Evolutionary conservation across 2,329 filamentous ascomycete genomes (phyloP), one percentile per base, ranked within the genome.

Genomic region (Dactylellina drechsleri): DNA sequence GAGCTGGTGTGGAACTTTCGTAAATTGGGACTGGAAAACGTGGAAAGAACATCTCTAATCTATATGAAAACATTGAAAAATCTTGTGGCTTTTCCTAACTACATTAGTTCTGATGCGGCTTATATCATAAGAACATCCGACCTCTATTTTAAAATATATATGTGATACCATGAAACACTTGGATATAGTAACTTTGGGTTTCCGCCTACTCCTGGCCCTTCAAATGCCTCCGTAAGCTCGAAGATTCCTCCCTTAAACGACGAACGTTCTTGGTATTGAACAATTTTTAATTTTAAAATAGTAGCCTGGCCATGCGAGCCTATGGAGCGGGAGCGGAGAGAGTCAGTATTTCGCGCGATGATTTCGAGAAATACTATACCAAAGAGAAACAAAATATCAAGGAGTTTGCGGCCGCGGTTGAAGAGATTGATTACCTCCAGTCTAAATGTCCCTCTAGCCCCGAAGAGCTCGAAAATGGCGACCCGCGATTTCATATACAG

Each of bases 341-440:
- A 4, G 23, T 40, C 28, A 62, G 47, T 6, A 66, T 73, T 28
- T 10, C 23, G 2, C 56, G 54, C 4, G 10, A 4, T 1, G 41
- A 65, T 0, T 73, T 47, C 2, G 56, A 66, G 5, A 40, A 47
- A 13, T 73, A 26, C 15, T 57, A 60, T 36, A 12, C 16, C 1
- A 26, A 10, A 8, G 61, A 73, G 49, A 16, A 36, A 8, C 7
- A 3, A 6, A 49, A 52, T 13, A 40, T 73, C 10, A 13, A 13
- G 3, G 56, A 5, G 1, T 54, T 66, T 6, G 68, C 68, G 0
- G 16, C 26, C 4, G 61, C 61, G 36, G 47, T 73, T 4, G 68
- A 73, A 28, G 61, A 66, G 5, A 49, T 66, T 20, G 68, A 73
- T 49, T 66, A 73, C 43, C 47, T 73, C 26, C 68, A 73, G 28